phyloP scores from a whole-genome alignment of 768 basidiomycete genomes.

The Serendipita vermifera region DNA sequence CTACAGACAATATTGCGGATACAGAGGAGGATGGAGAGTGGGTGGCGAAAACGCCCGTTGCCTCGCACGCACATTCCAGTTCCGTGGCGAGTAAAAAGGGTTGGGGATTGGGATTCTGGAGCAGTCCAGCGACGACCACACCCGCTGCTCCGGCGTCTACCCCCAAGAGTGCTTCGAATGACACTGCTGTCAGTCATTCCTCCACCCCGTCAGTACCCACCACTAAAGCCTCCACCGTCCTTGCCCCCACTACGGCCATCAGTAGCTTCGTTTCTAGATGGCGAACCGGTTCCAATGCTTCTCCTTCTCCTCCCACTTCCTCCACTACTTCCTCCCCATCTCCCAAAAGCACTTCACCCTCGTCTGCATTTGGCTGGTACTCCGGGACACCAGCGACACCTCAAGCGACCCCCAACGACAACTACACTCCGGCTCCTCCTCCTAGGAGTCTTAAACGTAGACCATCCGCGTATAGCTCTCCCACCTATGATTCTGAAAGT shows the following conservation, averaged over 20 bases:
- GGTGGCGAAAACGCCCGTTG: constrained; percentile 5
- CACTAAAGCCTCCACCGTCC: not conserved
- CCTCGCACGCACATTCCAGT: constrained; percentile 4
- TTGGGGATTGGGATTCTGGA: constrained; percentile 16
- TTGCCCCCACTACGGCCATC: not conserved
- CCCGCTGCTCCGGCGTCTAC: not conserved
- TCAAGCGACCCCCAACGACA: not conserved
- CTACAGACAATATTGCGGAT: constrained; percentile 14
- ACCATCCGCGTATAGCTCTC: not conserved
- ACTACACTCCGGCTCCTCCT: not conserved
- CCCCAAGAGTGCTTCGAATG: constrained; percentile 6
- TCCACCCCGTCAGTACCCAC: not conserved
- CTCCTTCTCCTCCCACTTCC: not conserved
- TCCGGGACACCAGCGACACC: not conserved
- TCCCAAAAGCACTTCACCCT: not conserved
- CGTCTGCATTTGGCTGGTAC: not conserved
- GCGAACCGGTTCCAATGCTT: not conserved
- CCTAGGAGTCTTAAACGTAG: not conserved
- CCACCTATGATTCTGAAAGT: not conserved
- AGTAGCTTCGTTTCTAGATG: constrained; percentile 10
- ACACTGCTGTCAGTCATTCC: not conserved
- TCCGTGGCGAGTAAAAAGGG: constrained; percentile 1
- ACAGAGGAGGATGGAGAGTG: not conserved
- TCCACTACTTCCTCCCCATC: constrained; percentile 1
- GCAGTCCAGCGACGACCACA: constrained; percentile 10